Base-by-base conservation (phyloP, 306 rosid species). In the Astragalus membranaceus region DNA sequence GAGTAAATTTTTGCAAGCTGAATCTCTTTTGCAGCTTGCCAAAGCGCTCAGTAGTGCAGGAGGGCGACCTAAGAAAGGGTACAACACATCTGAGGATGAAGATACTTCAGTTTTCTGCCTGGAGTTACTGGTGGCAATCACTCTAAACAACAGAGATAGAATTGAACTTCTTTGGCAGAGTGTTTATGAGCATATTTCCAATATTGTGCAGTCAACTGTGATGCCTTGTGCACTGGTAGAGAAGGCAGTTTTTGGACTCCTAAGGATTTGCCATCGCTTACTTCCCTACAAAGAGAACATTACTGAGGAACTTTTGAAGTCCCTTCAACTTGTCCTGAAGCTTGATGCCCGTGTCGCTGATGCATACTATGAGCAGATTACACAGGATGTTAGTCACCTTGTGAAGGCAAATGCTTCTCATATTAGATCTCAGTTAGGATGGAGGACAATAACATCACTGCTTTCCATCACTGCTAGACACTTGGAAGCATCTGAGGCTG, bases 271-370 rank as follows among this genome's bases (percentile, higher is more conserved):
- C 79, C 98, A 94, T 76, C 88, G 96, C 62, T 84, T 94, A 62
- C 97, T 94, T 83, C 98, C 98, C 43, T 94, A 94, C 80, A 94
- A 94, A 80, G 98, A 94, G 89, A 88, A 90, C 74, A 87, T 94
- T 57, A 84, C 95, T n/a, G 97, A 94, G 71, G 98, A 94, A 69
- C 95, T 94, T 75, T 78, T 94, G 69, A 85, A 88, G 82, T 94
- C 98, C 14, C 80, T 94, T 44, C 96, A 90, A 80, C 98, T 94
- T 80, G 98, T 94, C 72, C 58, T 84, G 73, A 94, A 94, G 88
- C 97, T 94, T 73, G 98, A 94, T 86, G 97, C 98, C 42, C 95
- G 96, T 48, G 96, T 94, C 67, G 97, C 97, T 12, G 98, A 94
- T 66, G 90, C 96, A 23, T 94, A 90, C 70, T 88, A 91, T 74